These are phyloP conservation scores for Calocera viscosa DNA, from an alignment of 768 basidiomycete genomes.

Conservation along the genomic window DNA sequence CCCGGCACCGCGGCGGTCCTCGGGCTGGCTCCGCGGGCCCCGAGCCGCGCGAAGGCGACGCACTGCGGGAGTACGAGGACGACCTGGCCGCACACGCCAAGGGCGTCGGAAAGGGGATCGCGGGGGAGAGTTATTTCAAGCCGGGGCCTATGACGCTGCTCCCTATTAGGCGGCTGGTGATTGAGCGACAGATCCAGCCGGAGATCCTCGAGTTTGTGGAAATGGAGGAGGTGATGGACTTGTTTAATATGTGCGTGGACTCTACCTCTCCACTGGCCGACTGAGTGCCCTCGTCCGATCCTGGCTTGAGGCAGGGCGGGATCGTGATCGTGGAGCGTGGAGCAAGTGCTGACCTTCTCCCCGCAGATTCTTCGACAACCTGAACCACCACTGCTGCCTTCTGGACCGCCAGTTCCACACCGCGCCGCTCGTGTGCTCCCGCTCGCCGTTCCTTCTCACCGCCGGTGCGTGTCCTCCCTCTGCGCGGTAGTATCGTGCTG, in stretches of 20 bases:
- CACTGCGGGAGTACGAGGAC: not conserved
- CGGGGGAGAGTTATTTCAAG: constrained; percentile 81
- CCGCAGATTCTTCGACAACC: constrained; percentile 3
- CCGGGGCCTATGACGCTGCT: constrained; percentile 85
- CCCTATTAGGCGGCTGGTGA: constrained; percentile 67
- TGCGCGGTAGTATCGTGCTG: not conserved
- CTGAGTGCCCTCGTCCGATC: too few relatives aligned
- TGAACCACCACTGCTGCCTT: constrained; percentile 63
- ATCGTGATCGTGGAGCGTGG: not conserved
- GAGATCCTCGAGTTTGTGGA: constrained; percentile 83
- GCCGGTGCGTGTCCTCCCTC: constrained; percentile 47
- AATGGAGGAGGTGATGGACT: constrained; percentile 77
- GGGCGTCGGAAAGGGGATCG: constrained; percentile 37
- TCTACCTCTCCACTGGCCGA: constrained; percentile 18
- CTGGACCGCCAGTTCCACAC: constrained; percentile 86
- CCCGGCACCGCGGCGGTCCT: not conserved
- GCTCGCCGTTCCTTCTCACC: constrained; percentile 89
- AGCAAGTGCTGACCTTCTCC: not conserved
- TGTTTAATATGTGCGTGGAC: constrained; percentile 69
- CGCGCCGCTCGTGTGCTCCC: constrained; percentile 81
- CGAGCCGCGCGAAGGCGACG: not conserved
- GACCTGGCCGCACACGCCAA: not conserved
- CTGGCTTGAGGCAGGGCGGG: too few relatives aligned
- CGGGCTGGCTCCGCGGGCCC: not conserved
- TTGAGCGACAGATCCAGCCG: constrained; percentile 81